Conservation (phyloP, 768 basidiomycete genomes). For the Tylopilus plumbeoviolaceoides region DNA sequence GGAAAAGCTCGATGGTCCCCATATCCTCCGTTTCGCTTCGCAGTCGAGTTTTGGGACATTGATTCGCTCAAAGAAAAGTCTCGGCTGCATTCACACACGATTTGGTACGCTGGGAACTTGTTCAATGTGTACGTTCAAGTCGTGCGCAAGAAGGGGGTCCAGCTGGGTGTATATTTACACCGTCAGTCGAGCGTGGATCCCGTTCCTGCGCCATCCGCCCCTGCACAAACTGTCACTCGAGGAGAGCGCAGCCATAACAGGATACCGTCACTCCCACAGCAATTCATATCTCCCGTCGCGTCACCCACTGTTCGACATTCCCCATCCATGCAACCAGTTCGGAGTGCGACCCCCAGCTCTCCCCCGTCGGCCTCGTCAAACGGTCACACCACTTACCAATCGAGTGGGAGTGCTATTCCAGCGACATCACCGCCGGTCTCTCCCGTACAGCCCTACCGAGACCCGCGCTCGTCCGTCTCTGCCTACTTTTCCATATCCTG, state of each 20-base stretch:
- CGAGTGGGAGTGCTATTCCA: conserved; percentile 26
- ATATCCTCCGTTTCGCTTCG: conserved; percentile 80
- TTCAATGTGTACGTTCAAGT: conserved; percentile 90
- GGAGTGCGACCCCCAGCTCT: conserved; percentile 42
- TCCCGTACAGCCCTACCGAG: conserved; percentile 69
- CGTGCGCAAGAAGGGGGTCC: conserved; percentile 74
- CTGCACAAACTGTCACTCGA: conserved; percentile 31
- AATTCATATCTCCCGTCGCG: conserved; percentile 25
- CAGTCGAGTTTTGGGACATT: conserved; percentile 88
- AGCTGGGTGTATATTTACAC: conserved; percentile 87
- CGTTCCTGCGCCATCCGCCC: conserved; percentile 67
- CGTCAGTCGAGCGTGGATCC: conserved; percentile 79
- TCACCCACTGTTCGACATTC: conserved; percentile 37
- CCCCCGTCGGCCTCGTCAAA: conserved; percentile 21
- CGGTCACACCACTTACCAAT: conserved; percentile 20
- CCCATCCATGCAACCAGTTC: conserved; percentile 43
- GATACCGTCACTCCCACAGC: conserved; percentile 29
- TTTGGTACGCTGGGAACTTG: conserved; percentile 86
- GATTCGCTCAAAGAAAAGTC: conserved; percentile 81
- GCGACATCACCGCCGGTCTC: conserved; percentile 43
- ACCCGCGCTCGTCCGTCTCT: conserved; percentile 63
- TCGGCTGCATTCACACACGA: conserved; percentile 75
- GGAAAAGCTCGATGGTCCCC: conserved; percentile 56
- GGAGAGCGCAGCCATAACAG: conserved; percentile 27
- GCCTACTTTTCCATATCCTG: conserved; percentile 86